A percentile compares a stretch with the other conserved stretches of the same genome.
Conservation (phyloP, 108 stramenopile species). For the Fragilariopsis cylindrus region DNA sequence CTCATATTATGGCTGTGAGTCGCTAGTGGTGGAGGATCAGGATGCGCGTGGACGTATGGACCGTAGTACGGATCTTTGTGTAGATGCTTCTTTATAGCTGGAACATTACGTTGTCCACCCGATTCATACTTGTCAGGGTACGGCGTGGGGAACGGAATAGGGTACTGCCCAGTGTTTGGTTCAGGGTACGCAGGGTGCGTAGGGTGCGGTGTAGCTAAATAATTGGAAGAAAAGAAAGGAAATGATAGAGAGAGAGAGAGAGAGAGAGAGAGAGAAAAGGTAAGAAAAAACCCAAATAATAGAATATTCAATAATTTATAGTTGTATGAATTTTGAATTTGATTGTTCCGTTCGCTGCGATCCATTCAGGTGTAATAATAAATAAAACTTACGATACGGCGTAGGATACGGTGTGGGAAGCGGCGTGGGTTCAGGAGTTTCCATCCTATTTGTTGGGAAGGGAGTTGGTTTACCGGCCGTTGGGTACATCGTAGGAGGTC, state of each 20-base stretch:
- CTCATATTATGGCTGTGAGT: background rate
- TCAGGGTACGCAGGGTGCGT: background rate
- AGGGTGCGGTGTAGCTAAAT: no score
- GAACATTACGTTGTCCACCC: background rate
- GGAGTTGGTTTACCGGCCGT: background rate
- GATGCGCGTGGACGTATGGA: background rate
- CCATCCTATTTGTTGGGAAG: background rate
- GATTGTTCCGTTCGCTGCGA: background rate
- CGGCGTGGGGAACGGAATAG: constrained; percentile 10
- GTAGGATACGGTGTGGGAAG: background rate
- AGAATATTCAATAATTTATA: no score
- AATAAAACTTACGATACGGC: background rate
- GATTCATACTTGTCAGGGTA: background rate
- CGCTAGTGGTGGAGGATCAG: background rate
- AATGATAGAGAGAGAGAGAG: background rate
- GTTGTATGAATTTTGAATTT: no score
- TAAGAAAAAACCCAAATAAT: no score
- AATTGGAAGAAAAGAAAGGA: background rate
- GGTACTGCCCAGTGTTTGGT: background rate
- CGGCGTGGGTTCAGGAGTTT: background rate
- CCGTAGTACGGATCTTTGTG: background rate
- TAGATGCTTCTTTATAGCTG: background rate
- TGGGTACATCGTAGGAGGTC: constrained; percentile 2
- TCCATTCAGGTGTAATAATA: background rate
- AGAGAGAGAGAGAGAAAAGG: no score